Evolutionary conservation across 148 eudicot genomes (phyloP), one percentile per base, ranked within the genome.

Genomic region (Persicaria maculosa): DNA sequence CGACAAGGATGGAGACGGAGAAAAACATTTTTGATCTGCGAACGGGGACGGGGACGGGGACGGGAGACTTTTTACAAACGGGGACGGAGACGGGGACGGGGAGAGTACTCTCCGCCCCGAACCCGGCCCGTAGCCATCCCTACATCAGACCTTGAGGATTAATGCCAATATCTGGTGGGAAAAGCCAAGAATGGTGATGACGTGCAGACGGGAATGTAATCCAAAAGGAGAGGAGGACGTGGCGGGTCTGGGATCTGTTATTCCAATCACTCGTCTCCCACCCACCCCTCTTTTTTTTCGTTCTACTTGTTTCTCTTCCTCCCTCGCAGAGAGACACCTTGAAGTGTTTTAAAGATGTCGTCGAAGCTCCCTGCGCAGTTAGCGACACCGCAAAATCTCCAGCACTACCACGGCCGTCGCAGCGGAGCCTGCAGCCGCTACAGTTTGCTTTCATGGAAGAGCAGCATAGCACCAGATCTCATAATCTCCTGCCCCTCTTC

Each of bases 331-430:
- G 53, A 65, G 75, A 75, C 59, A 74, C 68, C 20, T 47, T 19
- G 36, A 46, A 70, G 16, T 46, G 69, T 31, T 8, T 10, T 65
- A 76, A 68, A 4, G 70, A 90, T 90, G 96, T 88, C 90, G 78
- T 81, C 83, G 72, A 85, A 81, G 44, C 77, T 87, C 47, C 87
- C 89, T 14, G 77, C 89, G n/a, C 89, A 81, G 74, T 53, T 84
- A 3, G 81, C 85, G 16, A 72, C 88, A 15, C 80, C 85, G 55
- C 78, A 79, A 47, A 77, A 82, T 50, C 81, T 80, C 80, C 83
- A 73, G 58, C 80, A 58, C 44, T 81, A 53, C 31, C 74, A 45
- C 8, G 64, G 71, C 50, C 75, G 44, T 47, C 82, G 72, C 5
- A 36, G 40, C 45, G 59, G 44, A 12, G 50, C 57, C n/a, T 73